These are phyloP conservation scores for Hemileccinum rubropunctum DNA, from an alignment of 768 basidiomycete genomes.

Conservation along the genomic window DNA sequence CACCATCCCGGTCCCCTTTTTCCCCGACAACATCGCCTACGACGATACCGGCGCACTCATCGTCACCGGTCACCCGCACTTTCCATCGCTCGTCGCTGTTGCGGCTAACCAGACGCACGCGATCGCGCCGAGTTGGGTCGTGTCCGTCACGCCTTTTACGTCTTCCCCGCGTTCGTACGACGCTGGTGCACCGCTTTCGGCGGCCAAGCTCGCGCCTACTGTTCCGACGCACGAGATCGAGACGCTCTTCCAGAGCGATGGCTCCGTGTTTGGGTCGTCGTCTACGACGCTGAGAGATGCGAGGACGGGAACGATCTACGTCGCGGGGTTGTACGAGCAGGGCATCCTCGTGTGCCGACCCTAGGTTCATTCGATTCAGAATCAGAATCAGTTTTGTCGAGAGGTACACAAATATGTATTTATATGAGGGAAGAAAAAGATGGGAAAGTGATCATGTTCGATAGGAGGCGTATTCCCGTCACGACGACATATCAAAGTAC, in stretches of 20 bases:
- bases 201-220: slow-evolving; percentile 38
- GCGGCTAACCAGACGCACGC: slow-evolving; percentile 42
- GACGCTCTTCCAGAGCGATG: slow-evolving; percentile 75
- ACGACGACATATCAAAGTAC: slow-evolving; percentile 3
- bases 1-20: slow-evolving; percentile 52
- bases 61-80: slow-evolving; percentile 67
- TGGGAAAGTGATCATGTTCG: no score
- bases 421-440: not conserved
- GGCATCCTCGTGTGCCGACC: slow-evolving; percentile 53
- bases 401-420: slow-evolving; percentile 14
- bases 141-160: no score
- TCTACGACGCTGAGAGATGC: slow-evolving; percentile 53
- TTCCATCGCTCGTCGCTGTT: slow-evolving; percentile 46
- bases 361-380: no score
- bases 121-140: slow-evolving; percentile 57
- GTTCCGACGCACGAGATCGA: slow-evolving; percentile 41
- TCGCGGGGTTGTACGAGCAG: slow-evolving; percentile 56
- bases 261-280: slow-evolving; percentile 55
- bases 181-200: slow-evolving; percentile 53
- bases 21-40: slow-evolving; percentile 60
- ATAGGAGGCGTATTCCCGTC: not conserved
- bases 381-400: no score
- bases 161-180: no score
- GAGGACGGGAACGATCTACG: slow-evolving; percentile 45
- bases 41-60: slow-evolving; percentile 47